Evolutionary conservation across 768 basidiomycete species (phyloP).

Genomic region (Phylloporus sp.): DNA sequence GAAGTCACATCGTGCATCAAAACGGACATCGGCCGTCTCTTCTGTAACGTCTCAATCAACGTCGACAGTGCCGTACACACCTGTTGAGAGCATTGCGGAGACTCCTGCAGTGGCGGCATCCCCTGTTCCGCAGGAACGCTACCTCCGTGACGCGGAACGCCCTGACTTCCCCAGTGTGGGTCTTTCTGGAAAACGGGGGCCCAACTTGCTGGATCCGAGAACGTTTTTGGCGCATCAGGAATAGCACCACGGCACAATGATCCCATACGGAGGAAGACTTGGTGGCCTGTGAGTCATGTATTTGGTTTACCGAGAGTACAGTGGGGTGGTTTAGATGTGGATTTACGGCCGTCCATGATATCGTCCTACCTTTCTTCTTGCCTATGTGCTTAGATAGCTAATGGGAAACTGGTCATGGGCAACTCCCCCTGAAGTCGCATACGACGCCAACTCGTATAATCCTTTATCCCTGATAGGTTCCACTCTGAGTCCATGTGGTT

Average conservation of each 20-base stretch:
- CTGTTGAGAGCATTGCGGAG: slow-evolving; percentile 33
- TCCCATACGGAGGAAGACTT: neutral
- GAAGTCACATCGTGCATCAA: slow-evolving; percentile 21
- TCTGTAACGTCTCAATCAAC: slow-evolving; percentile 45
- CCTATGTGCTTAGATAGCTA: neutral
- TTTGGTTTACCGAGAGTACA: neutral
- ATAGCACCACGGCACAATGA: neutral
- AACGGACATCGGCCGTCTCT: slow-evolving; percentile 35
- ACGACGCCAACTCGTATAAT: neutral
- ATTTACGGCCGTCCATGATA: slow-evolving; percentile 2
- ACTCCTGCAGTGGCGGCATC: slow-evolving; percentile 16
- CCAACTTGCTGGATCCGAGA: slow-evolving; percentile 37
- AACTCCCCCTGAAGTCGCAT: neutral
- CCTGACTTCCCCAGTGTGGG: slow-evolving; percentile 38
- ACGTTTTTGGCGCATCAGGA: slow-evolving; percentile 36
- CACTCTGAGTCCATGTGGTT: slow-evolving; percentile 1
- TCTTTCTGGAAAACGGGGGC: slow-evolving; percentile 29
- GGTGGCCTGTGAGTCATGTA: neutral
- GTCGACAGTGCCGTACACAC: slow-evolving; percentile 39
- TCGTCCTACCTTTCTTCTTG: neutral
- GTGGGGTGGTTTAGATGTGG: neutral
- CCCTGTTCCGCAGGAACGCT: slow-evolving; percentile 30
- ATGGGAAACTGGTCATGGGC: neutral
- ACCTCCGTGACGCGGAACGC: slow-evolving; percentile 25
- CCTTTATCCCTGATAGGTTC: slow-evolving; percentile 6